Evolutionary conservation across 2,329 filamentous ascomycete species (phyloP).

Genomic region (Hypoxylon sp.): DNA sequence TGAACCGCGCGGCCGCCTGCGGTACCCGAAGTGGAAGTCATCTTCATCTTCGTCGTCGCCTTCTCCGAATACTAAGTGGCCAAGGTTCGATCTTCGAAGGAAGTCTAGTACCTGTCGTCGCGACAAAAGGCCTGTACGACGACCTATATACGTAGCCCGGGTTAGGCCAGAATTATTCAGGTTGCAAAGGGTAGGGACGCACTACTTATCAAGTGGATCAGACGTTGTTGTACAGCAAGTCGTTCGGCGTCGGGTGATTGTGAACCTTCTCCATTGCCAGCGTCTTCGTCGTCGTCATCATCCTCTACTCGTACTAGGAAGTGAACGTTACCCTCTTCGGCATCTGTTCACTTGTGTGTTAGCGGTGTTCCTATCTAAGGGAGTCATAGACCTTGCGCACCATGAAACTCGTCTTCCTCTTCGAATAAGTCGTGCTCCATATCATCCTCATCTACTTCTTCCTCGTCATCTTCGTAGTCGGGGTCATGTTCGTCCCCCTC

Average conservation of each 20-base stretch:
- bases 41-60: conserved; percentile 53
- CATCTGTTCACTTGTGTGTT: conserved; percentile 45
- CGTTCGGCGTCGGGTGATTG: conserved; percentile 42
- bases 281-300: conserved; percentile 49
- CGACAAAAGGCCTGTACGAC: conserved; percentile 48
- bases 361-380: conserved; percentile 20
- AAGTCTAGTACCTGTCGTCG: conserved; percentile 60
- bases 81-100: conserved; percentile 58
- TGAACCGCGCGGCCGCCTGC: conserved; percentile 59
- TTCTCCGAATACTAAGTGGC: conserved; percentile 56
- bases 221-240: conserved; percentile 40
- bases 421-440: conserved; percentile 47
- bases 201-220: conserved; percentile 54
- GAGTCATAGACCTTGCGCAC: conserved; percentile 38
- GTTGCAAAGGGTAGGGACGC: conserved; percentile 47
- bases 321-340: conserved; percentile 50
- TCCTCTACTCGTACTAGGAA: conserved; percentile 53
- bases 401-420: conserved; percentile 54
- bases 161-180: conserved; percentile 53
- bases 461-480: conserved; percentile 49
- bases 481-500: conserved; percentile 42
- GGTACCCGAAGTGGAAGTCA: conserved; percentile 58
- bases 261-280: conserved; percentile 44
- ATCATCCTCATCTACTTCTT: conserved; percentile 49
- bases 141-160: conserved; percentile 42